Evolutionary conservation across 1,284 basidiomycete species (phyloP).

Genomic region (Rhodotorula glutinis): DNA sequence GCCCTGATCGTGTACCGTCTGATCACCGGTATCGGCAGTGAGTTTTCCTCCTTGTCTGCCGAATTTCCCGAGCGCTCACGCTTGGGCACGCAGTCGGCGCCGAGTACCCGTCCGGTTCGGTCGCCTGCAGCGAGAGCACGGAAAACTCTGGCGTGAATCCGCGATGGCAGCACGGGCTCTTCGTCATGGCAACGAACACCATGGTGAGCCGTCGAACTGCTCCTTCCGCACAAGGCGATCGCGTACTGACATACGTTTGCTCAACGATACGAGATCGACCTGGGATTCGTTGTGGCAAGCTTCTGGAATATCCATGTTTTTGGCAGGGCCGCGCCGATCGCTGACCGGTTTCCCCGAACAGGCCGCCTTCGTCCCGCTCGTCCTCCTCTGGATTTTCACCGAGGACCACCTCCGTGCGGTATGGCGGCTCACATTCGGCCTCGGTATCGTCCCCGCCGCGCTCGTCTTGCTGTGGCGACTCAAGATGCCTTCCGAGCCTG

Average conservation of each 20-base stretch:
- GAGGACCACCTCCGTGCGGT: conserved; percentile 73
- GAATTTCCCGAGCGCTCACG: too few relatives aligned
- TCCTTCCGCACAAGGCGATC: neutral
- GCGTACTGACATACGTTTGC: neutral
- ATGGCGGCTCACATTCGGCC: conserved; percentile 84
- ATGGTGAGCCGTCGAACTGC: conserved; percentile 6
- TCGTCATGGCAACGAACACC: conserved; percentile 75
- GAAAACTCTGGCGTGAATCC: conserved; percentile 72
- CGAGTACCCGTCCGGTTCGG: conserved; percentile 60
- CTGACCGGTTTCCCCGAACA: too few relatives aligned
- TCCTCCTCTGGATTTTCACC: conserved; percentile 84
- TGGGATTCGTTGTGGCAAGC: conserved; percentile 69
- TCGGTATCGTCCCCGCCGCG: conserved; percentile 77
- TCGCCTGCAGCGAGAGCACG: conserved; percentile 86
- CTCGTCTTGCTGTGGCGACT: conserved; percentile 82
- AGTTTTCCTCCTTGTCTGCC: neutral
- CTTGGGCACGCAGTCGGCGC: neutral
- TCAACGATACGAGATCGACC: conserved; percentile 58
- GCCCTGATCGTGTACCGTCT: conserved; percentile 82
- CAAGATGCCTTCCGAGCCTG: conserved; percentile 70
- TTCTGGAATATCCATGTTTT: too few relatives aligned
- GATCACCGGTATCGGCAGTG: conserved; percentile 58
- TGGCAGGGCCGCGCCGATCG: too few relatives aligned
- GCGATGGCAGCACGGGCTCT: conserved; percentile 77
- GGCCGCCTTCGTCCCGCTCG: conserved; percentile 68